Evolutionary conservation across 1,284 basidiomycete genomes (phyloP), one percentile per base, ranked within the genome.

Genomic region (Vanrija sp.): DNA sequence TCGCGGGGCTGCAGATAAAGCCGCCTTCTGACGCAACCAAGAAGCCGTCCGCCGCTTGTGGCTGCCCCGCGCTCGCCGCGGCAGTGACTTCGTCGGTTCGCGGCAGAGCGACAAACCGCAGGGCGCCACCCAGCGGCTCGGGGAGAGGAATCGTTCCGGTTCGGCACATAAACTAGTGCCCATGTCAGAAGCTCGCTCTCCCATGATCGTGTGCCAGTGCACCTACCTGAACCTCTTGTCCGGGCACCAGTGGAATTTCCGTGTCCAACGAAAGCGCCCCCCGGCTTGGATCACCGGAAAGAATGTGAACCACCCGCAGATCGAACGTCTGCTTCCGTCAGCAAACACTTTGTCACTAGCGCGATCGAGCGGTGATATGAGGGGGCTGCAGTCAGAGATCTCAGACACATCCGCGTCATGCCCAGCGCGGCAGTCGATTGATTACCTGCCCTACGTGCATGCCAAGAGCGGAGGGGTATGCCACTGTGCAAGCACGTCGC

Each of bases 201-300:
- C 28, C 28, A 7, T 8, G 28, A 28, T 28, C 28, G 10, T 28
- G 7, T 8, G 28, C 8, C 29, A 19, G 12, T 34, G 19, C 34
- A 43, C 34, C 34, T 61, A 87, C 88, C 76, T 85, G 83, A n/a
- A 89, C 83, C 2, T 68, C 66, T 15, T 83, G 77, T 4, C 86
- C 87, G 2, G 76, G 70, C 1, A 68, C 65, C 0, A 88, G 83
- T 3, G 87, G 83, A 25, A 79, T 79, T 38, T 83, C 79, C 16
- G 83, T 81, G 38, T 87, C 85, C 1, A 93, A 78, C 0, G 87
- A 83, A 16, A 93, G 78, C 0, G 84, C 83, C 0, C 91, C 91
- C 9, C 87, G 80, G 21, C 83, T 84, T 0, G 88, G 89, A 71
- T 90, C 89, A 1, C 91, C 91, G 0, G 87, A 86, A 15, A 82